Base-by-base conservation (phyloP, 2,329 filamentous ascomycete genomes). In the Pseudogymnoascus sp. region DNA sequence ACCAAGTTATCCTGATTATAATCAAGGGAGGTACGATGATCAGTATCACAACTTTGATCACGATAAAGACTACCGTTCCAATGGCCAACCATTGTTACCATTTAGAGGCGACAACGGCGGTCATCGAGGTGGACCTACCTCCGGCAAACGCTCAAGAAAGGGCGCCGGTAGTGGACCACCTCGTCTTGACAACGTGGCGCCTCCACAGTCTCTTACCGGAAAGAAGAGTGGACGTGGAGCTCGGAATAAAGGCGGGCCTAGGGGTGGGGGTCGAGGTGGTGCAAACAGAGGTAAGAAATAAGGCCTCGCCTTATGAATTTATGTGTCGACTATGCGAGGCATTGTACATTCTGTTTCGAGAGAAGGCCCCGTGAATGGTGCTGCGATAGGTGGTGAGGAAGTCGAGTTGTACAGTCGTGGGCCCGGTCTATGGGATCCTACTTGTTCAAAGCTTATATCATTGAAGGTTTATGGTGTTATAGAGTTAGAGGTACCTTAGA, bases 151-250 rank as follows among this genome's bases (percentile, higher is more conserved):
- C 30, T 26, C 39, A 23, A 37, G 30, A n/a, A 30, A 33, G 23
- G 33, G 58, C 38, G 26, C 38, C 28, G 28, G 26, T 41, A 57
- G 13, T 33, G 30, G 45, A n/a, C 9, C 28, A 13, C 15, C 13
- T 21, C 23, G 23, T 41, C 18, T 9, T n/a, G 30, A 57, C 21
- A 34, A 30, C 19, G 34, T 34, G 28, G 28, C 38, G 23, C 39
- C 28, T 57, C 39, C 23, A 37, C 26, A 57, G 7, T 33, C 39
- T 60, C 34, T 26, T 58, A 26, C 39, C 26, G 41, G 58, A 19
- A 33, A 33, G 52, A 35, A 48, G 26, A 33, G 58, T 60, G 58
- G 58, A 8, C 28, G 41, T 18, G 58, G 58, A 10, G 58, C 45
- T 10, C 28, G 58, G 3, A 18, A 18, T 21, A 55, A 26, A 58